Evolutionary conservation across 2,329 filamentous ascomycete species (phyloP), one percentile per base, ranked within the genome.

Genomic region (Ramichloridium luteum): DNA sequence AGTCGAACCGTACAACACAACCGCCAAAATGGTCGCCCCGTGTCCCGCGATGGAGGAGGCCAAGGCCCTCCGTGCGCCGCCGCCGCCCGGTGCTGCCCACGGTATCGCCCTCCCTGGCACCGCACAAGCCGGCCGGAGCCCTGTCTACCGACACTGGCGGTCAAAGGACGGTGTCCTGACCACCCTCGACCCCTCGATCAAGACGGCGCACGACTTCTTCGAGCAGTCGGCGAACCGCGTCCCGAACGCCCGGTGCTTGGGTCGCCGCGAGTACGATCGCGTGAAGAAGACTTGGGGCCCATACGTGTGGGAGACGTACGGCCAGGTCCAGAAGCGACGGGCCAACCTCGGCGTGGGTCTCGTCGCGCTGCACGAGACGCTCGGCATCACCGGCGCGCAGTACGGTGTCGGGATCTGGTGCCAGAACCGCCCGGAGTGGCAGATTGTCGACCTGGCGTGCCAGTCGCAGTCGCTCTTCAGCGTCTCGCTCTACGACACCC

Each of bases 401-500:
- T 79, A 80, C 53, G 81, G 78, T 32, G 66, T 92, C 41, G 84
- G 83, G 13, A 59, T 93, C 30, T 93, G 83, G 83, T 82, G 80
- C 49, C 80, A 84, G 57, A 92, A 92, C 58, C 70, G 83, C 37
- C 77, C 83, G 0, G 82, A 93, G 58, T 93, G 83, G 84, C 82
- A 92, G 64, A 75, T 93, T 38, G 73, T 77, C 34, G 88, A 96
- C 65, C 64, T 96, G 51, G 90, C 74, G 23, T 77, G 81, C 54
- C 75, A 82, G 61, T 90, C 85, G 9, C 90, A 96, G 58, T 74
- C 79, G 5, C 72, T 96, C 16, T 96, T 70, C 60, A 82, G 80
- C 13, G 85, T 98, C 34, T 93, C 88, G 4, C 77, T 98, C 30
- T 98, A 98, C 64, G 90, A 96, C 58, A 94, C 88, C 9, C 72